phyloP scores from a whole-genome alignment of 1,139 yeast species.

The Protomyces inundatus region DNA sequence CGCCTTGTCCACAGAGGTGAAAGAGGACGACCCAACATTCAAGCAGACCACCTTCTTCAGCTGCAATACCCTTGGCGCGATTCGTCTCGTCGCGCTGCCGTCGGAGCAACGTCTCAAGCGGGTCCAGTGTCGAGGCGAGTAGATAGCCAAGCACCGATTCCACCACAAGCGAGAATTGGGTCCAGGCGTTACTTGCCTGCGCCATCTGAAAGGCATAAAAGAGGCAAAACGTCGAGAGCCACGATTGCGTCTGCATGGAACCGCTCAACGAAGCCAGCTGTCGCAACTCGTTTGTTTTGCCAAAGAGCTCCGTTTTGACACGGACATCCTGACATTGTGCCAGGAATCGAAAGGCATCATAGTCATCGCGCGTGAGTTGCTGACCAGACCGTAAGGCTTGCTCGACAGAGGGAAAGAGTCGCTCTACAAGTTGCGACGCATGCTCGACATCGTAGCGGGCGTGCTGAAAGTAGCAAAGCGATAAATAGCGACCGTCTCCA shows the following conservation, averaged over 20 bases:
- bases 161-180: too few relatives aligned
- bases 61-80: background rate
- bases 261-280: background rate
- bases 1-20: background rate
- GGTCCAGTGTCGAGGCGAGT: background rate
- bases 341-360: background rate
- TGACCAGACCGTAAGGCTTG: background rate
- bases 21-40: slow-evolving; percentile 5
- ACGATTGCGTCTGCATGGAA: background rate
- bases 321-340: background rate
- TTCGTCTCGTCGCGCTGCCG: background rate
- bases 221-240: background rate
- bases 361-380: background rate
- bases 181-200: background rate
- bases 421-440: background rate
- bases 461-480: background rate
- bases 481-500: background rate
- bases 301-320: background rate
- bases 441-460: background rate
- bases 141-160: background rate
- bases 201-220: background rate
- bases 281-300: background rate
- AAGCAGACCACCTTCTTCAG: background rate
- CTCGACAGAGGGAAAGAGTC: background rate
- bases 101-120: background rate